A percentile compares a stretch with the other conserved stretches of the same genome.
These are phyloP conservation scores for Fragaria vesca DNA, from an alignment of 306 rosid species.

Conservation along the genomic window DNA sequence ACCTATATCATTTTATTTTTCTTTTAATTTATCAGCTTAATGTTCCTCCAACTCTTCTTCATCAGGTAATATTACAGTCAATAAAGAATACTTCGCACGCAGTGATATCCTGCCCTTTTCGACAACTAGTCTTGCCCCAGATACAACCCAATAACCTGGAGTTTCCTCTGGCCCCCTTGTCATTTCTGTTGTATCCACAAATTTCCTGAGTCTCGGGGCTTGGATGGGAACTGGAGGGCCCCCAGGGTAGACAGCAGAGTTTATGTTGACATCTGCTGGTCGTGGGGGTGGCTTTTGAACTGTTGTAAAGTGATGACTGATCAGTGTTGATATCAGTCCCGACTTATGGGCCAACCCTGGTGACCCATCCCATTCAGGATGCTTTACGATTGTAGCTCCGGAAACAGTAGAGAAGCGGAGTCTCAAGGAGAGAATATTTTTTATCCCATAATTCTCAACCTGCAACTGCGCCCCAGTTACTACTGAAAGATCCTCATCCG, in stretches of 20 bases:
- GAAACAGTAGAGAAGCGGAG: slow-evolving; percentile 70
- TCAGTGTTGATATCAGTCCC: slow-evolving; percentile 89
- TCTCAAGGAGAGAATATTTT: slow-evolving; percentile 72
- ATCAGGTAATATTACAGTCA: slow-evolving; percentile 67
- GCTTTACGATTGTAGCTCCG: slow-evolving; percentile 65
- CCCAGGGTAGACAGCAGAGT: slow-evolving; percentile 90
- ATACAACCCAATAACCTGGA: slow-evolving; percentile 98
- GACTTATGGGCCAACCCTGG: slow-evolving; percentile 85
- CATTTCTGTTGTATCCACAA: slow-evolving; percentile 94
- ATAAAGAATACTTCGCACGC: slow-evolving; percentile 75
- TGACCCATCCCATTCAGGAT: slow-evolving; percentile 92
- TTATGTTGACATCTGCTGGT: slow-evolving; percentile 90
- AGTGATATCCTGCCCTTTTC: slow-evolving; percentile 88
- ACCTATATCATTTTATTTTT: neutral
- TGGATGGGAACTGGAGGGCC: slow-evolving; percentile 96
- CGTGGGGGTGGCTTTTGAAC: slow-evolving; percentile 84
- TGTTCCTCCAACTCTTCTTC: slow-evolving; percentile 64
- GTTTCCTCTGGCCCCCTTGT: slow-evolving; percentile 87
- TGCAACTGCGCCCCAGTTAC: slow-evolving; percentile 94
- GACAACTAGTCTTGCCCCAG: slow-evolving; percentile 87
- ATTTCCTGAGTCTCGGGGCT: slow-evolving; percentile 83
- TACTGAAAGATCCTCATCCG: slow-evolving; percentile 74
- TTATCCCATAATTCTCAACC: slow-evolving; percentile 81
- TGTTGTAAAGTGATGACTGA: slow-evolving; percentile 88
- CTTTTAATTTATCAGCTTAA: slow-evolving; percentile 27